Evolutionary conservation across 139 green algal genomes (phyloP).

Genomic region (Nannochloris sp.): DNA sequence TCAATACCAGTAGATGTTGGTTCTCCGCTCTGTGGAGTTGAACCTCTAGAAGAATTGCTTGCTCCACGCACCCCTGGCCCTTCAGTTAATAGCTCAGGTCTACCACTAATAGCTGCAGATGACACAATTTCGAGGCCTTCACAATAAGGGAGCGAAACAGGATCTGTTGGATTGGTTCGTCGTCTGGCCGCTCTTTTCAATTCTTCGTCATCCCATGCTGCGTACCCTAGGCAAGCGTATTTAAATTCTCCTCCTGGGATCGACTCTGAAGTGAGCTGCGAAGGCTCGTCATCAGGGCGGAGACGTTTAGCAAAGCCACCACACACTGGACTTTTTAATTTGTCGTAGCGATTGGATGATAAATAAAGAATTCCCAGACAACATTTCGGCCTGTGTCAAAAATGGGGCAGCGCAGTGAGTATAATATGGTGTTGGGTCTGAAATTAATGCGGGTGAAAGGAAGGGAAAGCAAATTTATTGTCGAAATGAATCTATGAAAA

Average conservation of each 20-base stretch:
- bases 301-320: slow-evolving; percentile 9
- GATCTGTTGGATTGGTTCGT: slow-evolving; percentile 8
- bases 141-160: slow-evolving; percentile 28
- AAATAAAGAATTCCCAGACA: slow-evolving; percentile 17
- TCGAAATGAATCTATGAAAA: no score
- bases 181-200: slow-evolving; percentile 9
- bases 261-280: slow-evolving; percentile 19
- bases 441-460: no score
- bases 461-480: no score
- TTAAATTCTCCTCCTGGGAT: slow-evolving; percentile 30
- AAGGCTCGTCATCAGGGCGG: not conserved
- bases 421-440: no score
- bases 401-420: not conserved
- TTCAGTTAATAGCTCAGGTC: slow-evolving; percentile 13
- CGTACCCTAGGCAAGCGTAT: slow-evolving; percentile 30
- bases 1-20: no score
- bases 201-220: slow-evolving; percentile 19
- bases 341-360: slow-evolving; percentile 6
- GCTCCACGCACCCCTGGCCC: slow-evolving; percentile 9
- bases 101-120: slow-evolving; percentile 12
- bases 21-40: no score
- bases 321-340: slow-evolving; percentile 16
- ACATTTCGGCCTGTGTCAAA: not conserved
- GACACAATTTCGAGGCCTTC: slow-evolving; percentile 31
- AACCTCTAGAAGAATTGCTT: not conserved